Evolutionary conservation across 352 stramenopile genomes (phyloP).

Genomic region (Pythium monospermum): DNA sequence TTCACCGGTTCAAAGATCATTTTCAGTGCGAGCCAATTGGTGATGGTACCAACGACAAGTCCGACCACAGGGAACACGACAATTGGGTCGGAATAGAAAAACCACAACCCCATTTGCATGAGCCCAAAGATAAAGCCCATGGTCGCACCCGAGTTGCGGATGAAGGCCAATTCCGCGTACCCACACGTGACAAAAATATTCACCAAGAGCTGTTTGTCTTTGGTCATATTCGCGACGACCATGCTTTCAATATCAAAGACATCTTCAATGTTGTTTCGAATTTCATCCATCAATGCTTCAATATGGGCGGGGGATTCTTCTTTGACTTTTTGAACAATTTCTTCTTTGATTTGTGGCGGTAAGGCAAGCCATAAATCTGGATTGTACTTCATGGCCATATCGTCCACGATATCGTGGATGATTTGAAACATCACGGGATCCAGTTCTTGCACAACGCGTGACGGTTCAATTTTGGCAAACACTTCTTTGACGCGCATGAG

Average conservation of each 20-base stretch:
- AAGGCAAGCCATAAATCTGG: conserved; percentile 77
- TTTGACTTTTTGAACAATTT: conserved; percentile 94
- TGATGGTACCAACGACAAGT: conserved; percentile 94
- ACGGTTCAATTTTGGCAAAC: conserved; percentile 88
- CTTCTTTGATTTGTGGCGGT: conserved; percentile 76
- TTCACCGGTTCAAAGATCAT: conserved; percentile 92
- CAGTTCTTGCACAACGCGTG: conserved; percentile 88
- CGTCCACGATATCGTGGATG: conserved; percentile 84
- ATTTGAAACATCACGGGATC: conserved; percentile 90
- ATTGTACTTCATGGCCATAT: conserved; percentile 89
- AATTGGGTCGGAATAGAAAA: conserved; percentile 72
- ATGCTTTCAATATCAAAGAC: conserved; percentile 95
- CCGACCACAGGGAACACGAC: conserved; percentile 90
- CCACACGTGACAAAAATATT: conserved; percentile 94
- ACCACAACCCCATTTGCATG: conserved; percentile 89
- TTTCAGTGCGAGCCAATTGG: conserved; percentile 95
- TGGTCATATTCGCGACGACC: conserved; percentile 92
- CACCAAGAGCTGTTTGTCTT: conserved; percentile 93
- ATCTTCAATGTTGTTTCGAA: conserved; percentile 94
- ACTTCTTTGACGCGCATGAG: conserved; percentile 91
- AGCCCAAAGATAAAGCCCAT: conserved; percentile 89
- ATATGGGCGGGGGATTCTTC: conserved; percentile 91
- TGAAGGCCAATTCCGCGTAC: conserved; percentile 90
- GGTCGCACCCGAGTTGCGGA: conserved; percentile 86
- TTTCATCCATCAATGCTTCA: conserved; percentile 92